Evolutionary conservation across 768 basidiomycete species (phyloP).

Genomic region (Ephemerocybe angulata): DNA sequence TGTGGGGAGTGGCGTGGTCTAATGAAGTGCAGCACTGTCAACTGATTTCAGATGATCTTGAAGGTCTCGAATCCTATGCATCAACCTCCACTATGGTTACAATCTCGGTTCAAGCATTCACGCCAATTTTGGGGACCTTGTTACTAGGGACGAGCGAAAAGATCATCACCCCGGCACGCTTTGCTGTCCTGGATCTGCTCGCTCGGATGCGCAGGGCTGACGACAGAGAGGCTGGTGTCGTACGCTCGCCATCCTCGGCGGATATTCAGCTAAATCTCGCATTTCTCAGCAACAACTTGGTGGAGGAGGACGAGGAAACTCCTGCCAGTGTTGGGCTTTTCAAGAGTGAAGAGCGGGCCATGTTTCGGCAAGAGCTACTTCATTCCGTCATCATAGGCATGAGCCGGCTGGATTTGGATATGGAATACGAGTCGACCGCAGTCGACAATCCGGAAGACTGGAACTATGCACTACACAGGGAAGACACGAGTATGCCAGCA

Average conservation of each 20-base stretch:
- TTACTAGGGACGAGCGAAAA: conserved; percentile 75
- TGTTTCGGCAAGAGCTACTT: conserved; percentile 79
- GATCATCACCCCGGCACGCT: conserved; percentile 70
- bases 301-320: conserved; percentile 34
- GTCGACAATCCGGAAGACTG: conserved; percentile 5
- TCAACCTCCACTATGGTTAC: conserved; percentile 35
- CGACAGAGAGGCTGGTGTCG: conserved; percentile 31
- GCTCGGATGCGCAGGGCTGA: conserved; percentile 65
- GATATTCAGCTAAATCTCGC: background rate
- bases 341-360: conserved; percentile 47
- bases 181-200: conserved; percentile 75
- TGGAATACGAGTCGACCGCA: conserved; percentile 20
- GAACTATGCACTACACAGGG: background rate
- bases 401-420: conserved; percentile 58
- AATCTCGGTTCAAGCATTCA: conserved; percentile 84
- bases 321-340: conserved; percentile 43
- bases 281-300: conserved; percentile 8
- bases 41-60: conserved; percentile 50
- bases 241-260: conserved; percentile 11
- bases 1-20: conserved; percentile 3
- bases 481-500: background rate
- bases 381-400: conserved; percentile 89
- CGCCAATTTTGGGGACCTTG: conserved; percentile 84
- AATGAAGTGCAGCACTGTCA: conserved; percentile 54
- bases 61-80: conserved; percentile 24